phyloP scores from a whole-genome alignment of 257 asterid genomes.

The Nicotiana knightiana region DNA sequence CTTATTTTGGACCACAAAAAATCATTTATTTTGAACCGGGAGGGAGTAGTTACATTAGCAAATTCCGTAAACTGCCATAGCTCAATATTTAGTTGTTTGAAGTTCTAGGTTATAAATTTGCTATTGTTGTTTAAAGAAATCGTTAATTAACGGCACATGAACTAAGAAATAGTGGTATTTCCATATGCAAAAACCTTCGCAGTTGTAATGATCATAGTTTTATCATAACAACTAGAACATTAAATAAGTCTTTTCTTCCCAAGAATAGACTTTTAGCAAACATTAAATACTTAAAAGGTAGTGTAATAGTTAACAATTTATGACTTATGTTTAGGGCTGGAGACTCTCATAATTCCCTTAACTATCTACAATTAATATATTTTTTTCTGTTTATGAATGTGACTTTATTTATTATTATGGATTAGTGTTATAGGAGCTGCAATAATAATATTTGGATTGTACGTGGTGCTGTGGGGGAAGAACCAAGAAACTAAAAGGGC shows the following conservation, averaged over 20 bases:
- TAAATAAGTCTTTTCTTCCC: background rate
- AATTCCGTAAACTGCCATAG: background rate
- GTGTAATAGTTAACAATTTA: too few relatives aligned
- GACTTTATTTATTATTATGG: background rate
- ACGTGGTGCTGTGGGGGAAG: conserved; percentile 45
- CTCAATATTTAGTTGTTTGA: background rate
- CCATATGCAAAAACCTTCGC: background rate
- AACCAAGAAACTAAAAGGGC: conserved; percentile 20
- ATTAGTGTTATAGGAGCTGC: conserved; percentile 31
- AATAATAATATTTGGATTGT: conserved; percentile 27
- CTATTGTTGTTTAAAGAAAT: background rate
- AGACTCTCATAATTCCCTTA: too few relatives aligned
- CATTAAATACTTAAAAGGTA: too few relatives aligned
- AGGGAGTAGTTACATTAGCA: background rate
- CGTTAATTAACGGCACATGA: background rate
- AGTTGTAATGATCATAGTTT: background rate
- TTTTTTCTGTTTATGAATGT: too few relatives aligned
- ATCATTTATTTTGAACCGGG: too few relatives aligned
- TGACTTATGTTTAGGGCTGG: too few relatives aligned
- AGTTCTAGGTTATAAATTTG: background rate
- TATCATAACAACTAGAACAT: background rate
- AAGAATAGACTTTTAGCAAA: background rate
- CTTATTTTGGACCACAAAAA: too few relatives aligned
- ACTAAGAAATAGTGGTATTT: background rate
- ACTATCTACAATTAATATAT: too few relatives aligned